Evolutionary conservation across 1,139 yeast genomes (phyloP).

Genomic region (Yamadazyma siamensis): DNA sequence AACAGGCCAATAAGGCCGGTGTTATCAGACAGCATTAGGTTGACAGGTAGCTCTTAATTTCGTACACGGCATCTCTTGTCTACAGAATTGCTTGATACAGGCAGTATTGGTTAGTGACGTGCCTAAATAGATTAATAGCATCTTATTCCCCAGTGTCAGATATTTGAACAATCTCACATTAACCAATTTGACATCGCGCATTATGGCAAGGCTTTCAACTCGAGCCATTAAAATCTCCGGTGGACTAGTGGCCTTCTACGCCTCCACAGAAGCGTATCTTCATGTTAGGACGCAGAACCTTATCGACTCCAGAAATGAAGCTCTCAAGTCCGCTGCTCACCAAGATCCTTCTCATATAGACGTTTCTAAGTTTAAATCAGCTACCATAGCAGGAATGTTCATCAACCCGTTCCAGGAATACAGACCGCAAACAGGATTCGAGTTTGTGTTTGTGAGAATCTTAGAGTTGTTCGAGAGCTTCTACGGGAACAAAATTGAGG

Average conservation of each 20-base stretch:
- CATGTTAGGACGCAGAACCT: slow-evolving; percentile 54
- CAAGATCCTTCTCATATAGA: slow-evolving; percentile 16
- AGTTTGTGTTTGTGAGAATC: slow-evolving; percentile 69
- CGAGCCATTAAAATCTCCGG: slow-evolving; percentile 36
- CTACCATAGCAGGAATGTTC: slow-evolving; percentile 72
- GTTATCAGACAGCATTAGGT: slow-evolving; percentile 81
- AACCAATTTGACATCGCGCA: too few species aligned
- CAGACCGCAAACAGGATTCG: slow-evolving; percentile 84
- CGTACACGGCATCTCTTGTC: too few species aligned
- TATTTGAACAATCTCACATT: too few species aligned
- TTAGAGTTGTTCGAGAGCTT: slow-evolving; percentile 65
- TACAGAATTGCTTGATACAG: too few species aligned
- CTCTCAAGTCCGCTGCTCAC: slow-evolving; percentile 18
- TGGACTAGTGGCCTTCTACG: slow-evolving; percentile 59
- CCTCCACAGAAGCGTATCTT: slow-evolving; percentile 65
- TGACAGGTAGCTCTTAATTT: too few species aligned
- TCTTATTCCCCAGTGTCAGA: too few species aligned
- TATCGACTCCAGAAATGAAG: slow-evolving; percentile 50
- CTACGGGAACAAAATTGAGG: slow-evolving; percentile 59
- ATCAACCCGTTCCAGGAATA: slow-evolving; percentile 93
- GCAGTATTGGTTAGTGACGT: too few species aligned
- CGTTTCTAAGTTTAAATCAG: slow-evolving; percentile 36
- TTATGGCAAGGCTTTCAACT: background rate
- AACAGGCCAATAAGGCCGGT: slow-evolving; percentile 77
- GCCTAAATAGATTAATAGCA: too few species aligned